These are phyloP conservation scores for Drechslerella stenobrocha DNA, from an alignment of 2,329 filamentous ascomycete species.

Conservation along the genomic window DNA sequence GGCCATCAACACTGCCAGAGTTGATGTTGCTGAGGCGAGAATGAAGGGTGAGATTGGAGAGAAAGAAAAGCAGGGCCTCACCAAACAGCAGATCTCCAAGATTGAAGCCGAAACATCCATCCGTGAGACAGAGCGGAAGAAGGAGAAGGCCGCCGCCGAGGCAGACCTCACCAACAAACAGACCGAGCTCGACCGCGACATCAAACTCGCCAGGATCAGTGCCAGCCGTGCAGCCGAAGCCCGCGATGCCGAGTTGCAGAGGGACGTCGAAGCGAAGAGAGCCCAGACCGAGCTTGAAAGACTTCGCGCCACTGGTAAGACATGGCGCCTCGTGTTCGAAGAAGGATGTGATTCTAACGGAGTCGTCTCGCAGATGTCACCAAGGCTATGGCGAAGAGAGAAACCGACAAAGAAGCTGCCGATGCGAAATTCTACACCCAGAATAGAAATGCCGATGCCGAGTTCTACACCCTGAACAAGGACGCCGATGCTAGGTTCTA, in stretches of 20 bases:
- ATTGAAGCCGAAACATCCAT: slow-evolving; percentile 85
- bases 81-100: slow-evolving; percentile 83
- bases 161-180: slow-evolving; percentile 73
- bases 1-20: slow-evolving; percentile 52
- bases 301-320: slow-evolving; percentile 63
- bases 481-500: slow-evolving; percentile 62
- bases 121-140: slow-evolving; percentile 79
- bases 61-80: slow-evolving; percentile 74
- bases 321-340: background rate
- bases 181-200: slow-evolving; percentile 71
- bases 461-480: slow-evolving; percentile 56
- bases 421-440: slow-evolving; percentile 61
- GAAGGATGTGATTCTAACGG: slow-evolving; percentile 4
- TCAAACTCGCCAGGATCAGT: slow-evolving; percentile 74
- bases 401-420: slow-evolving; percentile 70
- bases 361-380: slow-evolving; percentile 66
- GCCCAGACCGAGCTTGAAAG: slow-evolving; percentile 79
- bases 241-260: slow-evolving; percentile 78
- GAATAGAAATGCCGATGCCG: slow-evolving; percentile 40
- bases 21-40: slow-evolving; percentile 69
- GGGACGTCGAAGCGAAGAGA: slow-evolving; percentile 74
- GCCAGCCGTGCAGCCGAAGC: slow-evolving; percentile 73
- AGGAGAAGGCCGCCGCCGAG: slow-evolving; percentile 77
- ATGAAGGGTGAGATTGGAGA: slow-evolving; percentile 73
- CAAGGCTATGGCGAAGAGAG: slow-evolving; percentile 70